Conservation (phyloP, 768 basidiomycete genomes). For the Termitomyces sp. region DNA sequence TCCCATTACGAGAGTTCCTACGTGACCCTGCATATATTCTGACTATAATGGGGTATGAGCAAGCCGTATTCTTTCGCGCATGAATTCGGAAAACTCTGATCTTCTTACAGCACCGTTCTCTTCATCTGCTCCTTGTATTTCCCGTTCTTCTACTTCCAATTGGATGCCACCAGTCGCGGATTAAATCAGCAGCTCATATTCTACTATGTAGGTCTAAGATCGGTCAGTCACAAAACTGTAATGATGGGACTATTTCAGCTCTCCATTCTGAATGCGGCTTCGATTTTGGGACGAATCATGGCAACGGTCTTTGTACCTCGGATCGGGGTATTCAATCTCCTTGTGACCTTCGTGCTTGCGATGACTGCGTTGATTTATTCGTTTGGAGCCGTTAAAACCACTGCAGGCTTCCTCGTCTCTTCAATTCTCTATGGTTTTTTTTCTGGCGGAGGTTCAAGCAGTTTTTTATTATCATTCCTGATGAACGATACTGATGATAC, state of each 20-base stretch:
- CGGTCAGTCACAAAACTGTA: no score
- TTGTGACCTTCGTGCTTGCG: neutral
- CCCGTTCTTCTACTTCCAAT: slow-evolving; percentile 48
- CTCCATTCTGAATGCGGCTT: neutral
- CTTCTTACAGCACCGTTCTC: slow-evolving; percentile 20
- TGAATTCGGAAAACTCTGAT: slow-evolving; percentile 1
- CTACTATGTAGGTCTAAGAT: slow-evolving; percentile 36
- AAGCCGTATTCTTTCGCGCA: neutral
- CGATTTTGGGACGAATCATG: neutral
- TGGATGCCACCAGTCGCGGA: slow-evolving; percentile 40
- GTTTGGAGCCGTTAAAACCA: neutral
- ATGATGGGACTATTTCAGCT: neutral
- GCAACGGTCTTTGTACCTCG: neutral
- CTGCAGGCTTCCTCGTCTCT: neutral
- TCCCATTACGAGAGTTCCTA: neutral
- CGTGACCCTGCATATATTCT: neutral
- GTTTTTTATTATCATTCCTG: neutral
- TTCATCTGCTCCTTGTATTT: slow-evolving; percentile 36
- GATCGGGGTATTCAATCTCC: neutral
- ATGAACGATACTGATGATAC: neutral
- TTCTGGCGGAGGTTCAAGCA: slow-evolving; percentile 1
- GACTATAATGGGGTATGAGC: neutral
- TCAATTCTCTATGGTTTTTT: neutral
- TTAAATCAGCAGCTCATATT: slow-evolving; percentile 40
- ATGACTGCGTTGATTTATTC: slow-evolving; percentile 1